Conservation (phyloP, 2,329 filamentous ascomycete genomes). For the Penicillium sp. region DNA sequence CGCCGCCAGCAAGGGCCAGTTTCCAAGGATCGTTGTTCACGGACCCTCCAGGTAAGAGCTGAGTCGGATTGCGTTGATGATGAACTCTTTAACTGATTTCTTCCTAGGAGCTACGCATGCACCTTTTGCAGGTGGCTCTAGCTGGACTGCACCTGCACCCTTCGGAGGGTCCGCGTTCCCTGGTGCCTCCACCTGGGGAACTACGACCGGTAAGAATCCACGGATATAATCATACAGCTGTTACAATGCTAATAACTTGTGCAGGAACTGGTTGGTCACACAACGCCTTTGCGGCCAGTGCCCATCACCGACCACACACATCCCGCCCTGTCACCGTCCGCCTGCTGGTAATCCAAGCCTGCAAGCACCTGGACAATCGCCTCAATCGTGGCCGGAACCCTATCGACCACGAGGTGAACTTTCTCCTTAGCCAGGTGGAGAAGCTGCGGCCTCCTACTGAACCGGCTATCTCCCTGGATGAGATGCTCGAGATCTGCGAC, state of each 20-base stretch:
- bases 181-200: slow-evolving; percentile 41
- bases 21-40: slow-evolving; percentile 47
- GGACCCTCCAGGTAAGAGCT: slow-evolving; percentile 40
- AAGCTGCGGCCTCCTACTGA: slow-evolving; percentile 63
- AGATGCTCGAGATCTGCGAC: slow-evolving; percentile 83
- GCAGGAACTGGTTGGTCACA: slow-evolving; percentile 50
- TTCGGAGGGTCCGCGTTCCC: slow-evolving; percentile 44
- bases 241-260: slow-evolving; percentile 19
- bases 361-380: slow-evolving; percentile 61
- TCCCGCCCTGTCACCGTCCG: slow-evolving; percentile 71
- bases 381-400: slow-evolving; percentile 50
- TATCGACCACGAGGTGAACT: slow-evolving; percentile 70
- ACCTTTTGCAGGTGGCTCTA: slow-evolving; percentile 36
- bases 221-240: background rate
- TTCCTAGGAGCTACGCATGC: slow-evolving; percentile 35
- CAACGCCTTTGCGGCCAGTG: slow-evolving; percentile 53
- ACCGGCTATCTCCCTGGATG: slow-evolving; percentile 59
- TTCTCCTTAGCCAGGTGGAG: slow-evolving; percentile 66
- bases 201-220: slow-evolving; percentile 36
- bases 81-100: slow-evolving; percentile 19
- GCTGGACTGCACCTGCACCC: slow-evolving; percentile 32
- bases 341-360: slow-evolving; percentile 74
- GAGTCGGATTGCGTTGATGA: background rate
- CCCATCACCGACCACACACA: slow-evolving; percentile 54
- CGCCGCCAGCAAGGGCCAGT: slow-evolving; percentile 44